Evolutionary conservation across 192 early-diverging fungal species (phyloP), one percentile per base, ranked within the genome.

Genomic region (Coemansia sp.): DNA sequence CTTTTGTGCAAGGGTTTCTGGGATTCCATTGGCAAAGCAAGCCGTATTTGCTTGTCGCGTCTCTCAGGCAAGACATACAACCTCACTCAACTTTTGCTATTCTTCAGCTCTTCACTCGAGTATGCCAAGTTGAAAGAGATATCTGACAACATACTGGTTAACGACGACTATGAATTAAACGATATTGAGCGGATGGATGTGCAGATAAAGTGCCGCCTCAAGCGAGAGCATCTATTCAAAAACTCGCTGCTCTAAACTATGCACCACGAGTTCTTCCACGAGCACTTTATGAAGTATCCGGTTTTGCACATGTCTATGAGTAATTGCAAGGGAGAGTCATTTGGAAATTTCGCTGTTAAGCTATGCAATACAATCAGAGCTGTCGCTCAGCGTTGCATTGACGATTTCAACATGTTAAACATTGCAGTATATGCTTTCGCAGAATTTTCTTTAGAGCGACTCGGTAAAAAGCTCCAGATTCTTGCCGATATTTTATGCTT

Each of bases 31-130:
- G 59, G 50, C 0, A 22, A 72, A 6, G 75, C 70, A 17, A 66
- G 59, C 6, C 65, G 70, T 11, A 63, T 79, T 4, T 72, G 75
- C 22, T 31, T 79, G 22, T 70, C 75, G 0, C 62, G 70, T 9
- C 68, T 62, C 19, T 79, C 70, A 4, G 66, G 75, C 7, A 79
- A 79, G 41, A 79, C 75, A 0, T 78, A 79, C 50, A 79, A 79
- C 41, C 52, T 79, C 50, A 79, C 70, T 0, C 69, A 72, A 40
- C 55, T 79, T 22, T 45, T 72, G 45, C 36, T 79, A 25, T 79
- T 72, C 59, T 79, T 68, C 31, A 79, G 75, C 52, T 19, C 28
- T 25, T 52, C 55, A 0, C 70, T 53, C 0, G 75, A 72, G 33
- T 29, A 61, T 0, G 63, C 20, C 1, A 27, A 68, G 0, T 14